These are phyloP conservation scores for Inga oerstediana DNA, from an alignment of 306 rosid genomes.

Conservation along the genomic window DNA sequence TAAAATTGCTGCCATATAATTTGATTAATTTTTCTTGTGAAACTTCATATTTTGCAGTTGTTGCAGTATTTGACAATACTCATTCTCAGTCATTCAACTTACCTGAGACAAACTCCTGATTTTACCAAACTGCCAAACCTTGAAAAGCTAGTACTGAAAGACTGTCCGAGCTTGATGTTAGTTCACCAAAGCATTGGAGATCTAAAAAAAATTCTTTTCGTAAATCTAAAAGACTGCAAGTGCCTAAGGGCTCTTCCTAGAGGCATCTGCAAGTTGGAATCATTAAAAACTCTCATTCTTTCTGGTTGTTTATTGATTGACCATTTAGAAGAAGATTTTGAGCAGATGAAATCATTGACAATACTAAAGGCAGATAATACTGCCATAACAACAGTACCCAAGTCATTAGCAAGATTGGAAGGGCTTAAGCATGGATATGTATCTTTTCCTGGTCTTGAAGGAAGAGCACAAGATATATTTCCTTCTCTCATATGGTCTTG, in stretches of 20 bases:
- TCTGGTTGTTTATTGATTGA: background rate
- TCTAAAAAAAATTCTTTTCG: background rate
- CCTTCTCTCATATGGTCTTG: background rate
- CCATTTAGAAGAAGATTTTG: background rate
- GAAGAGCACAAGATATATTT: background rate
- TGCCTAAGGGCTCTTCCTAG: constrained; percentile 16
- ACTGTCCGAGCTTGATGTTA: background rate
- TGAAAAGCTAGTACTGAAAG: background rate
- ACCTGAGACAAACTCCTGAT: background rate
- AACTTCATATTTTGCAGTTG: too few relatives aligned
- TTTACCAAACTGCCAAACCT: background rate
- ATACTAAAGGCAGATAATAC: background rate
- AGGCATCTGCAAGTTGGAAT: constrained; percentile 21
- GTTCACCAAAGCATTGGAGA: background rate
- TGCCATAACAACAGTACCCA: background rate
- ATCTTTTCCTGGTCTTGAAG: background rate
- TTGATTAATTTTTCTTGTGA: too few relatives aligned
- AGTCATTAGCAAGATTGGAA: background rate
- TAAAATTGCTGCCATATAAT: too few relatives aligned
- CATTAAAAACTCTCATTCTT: constrained; percentile 1
- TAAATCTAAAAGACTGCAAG: background rate
- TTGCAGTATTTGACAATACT: constrained; percentile 20
- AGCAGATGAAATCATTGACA: background rate
- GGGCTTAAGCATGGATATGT: background rate
- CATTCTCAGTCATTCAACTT: constrained; percentile 32